Conservation (phyloP, 148 eudicot species). For the Bassia scoparia region DNA sequence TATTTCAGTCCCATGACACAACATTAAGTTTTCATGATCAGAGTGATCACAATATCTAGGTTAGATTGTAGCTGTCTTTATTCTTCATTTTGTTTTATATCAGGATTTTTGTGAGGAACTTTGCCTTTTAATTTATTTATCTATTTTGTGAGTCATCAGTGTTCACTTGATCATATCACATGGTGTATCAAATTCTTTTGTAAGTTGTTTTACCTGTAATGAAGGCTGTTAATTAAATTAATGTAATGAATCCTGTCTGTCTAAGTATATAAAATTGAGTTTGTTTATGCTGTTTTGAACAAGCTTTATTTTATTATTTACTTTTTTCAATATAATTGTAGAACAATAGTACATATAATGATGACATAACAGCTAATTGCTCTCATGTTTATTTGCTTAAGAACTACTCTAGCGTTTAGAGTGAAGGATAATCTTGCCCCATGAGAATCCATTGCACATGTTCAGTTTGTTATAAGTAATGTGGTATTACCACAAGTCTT, state of each 20-base stretch:
- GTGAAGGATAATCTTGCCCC: conserved; percentile 7
- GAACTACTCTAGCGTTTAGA: conserved; percentile 16
- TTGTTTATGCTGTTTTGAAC: conserved; percentile 17
- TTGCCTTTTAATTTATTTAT: not conserved
- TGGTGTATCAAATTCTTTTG: conserved; percentile 30
- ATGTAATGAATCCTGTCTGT: conserved; percentile 30
- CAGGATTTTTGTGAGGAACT: conserved; percentile 13
- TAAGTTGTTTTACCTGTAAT: conserved; percentile 30
- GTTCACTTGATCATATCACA: conserved; percentile 30
- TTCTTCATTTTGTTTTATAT: conserved; percentile 9
- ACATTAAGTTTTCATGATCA: conserved; percentile 10
- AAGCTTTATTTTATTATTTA: not conserved
- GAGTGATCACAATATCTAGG: conserved; percentile 17
- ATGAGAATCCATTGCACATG: not conserved
- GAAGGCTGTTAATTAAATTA: conserved; percentile 29
- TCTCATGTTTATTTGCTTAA: conserved; percentile 32
- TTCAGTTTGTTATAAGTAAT: not conserved
- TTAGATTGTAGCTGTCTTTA: conserved; percentile 21
- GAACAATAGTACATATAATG: conserved; percentile 20
- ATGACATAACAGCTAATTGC: conserved; percentile 26
- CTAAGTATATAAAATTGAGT: conserved; percentile 35
- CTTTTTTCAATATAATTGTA: not conserved
- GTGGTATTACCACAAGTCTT: no score
- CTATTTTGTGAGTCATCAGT: conserved; percentile 15
- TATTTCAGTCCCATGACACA: conserved; percentile 23